Evolutionary conservation across 176 grass and related monocot genomes (phyloP).

Genomic region (Avena insularis): DNA sequence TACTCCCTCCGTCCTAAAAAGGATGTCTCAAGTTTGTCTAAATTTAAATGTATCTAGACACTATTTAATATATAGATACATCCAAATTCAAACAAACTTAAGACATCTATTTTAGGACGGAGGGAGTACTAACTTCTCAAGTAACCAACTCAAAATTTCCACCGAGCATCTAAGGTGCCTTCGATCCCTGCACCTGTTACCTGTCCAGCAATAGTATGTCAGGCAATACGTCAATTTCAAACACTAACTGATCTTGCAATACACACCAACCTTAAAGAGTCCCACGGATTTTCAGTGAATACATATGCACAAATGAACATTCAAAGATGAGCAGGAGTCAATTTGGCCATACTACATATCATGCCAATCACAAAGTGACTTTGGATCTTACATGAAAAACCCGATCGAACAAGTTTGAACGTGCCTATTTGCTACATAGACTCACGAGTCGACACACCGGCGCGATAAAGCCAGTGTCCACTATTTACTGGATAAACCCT

Average conservation of each 20-base stretch:
- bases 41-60: too few species aligned
- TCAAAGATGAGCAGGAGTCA: not conserved
- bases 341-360: not conserved
- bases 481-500: too few species aligned
- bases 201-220: conserved; percentile 6
- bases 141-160: not conserved
- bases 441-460: not conserved
- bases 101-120: too few species aligned
- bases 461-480: not conserved
- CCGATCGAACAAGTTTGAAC: too few species aligned
- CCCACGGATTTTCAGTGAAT: not conserved
- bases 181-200: not conserved
- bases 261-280: not conserved
- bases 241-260: not conserved
- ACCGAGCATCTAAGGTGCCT: not conserved
- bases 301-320: not conserved
- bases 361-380: not conserved
- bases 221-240: not conserved
- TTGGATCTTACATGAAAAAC: too few species aligned
- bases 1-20: too few species aligned
- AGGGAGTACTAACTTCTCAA: not conserved
- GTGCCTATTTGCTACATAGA: not conserved
- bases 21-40: too few species aligned
- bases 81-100: too few species aligned
- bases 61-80: too few species aligned